Evolutionary conservation across 352 stramenopile species (phyloP).

Genomic region (Phytophthora fragariae): DNA sequence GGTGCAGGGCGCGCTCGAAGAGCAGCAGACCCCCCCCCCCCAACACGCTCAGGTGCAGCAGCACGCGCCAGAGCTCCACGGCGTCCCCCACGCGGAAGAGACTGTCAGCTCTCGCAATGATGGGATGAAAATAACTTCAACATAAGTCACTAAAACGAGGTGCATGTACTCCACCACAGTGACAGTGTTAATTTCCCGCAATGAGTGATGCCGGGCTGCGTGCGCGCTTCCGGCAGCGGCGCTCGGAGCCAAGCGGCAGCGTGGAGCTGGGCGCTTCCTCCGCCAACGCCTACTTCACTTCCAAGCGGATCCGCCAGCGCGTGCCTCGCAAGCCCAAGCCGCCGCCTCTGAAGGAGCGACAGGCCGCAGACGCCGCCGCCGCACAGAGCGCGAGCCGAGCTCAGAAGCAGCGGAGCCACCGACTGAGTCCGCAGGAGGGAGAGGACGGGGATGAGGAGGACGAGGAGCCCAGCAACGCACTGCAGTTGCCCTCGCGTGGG

Average conservation of each 20-base stretch:
- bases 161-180: too few relatives aligned
- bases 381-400: background rate
- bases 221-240: constrained; percentile 27
- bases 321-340: constrained; percentile 32
- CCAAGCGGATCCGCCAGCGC: constrained; percentile 36
- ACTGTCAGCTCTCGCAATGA: too few relatives aligned
- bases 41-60: constrained; percentile 53
- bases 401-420: constrained; percentile 11
- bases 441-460: constrained; percentile 11
- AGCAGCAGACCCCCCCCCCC: constrained; percentile 50
- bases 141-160: too few relatives aligned
- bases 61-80: constrained; percentile 59
- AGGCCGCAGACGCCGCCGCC: constrained; percentile 1
- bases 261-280: constrained; percentile 42
- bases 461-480: constrained; percentile 8
- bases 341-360: constrained; percentile 29
- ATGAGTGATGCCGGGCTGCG: constrained; percentile 23
- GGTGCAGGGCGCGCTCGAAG: constrained; percentile 52
- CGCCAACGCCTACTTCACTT: constrained; percentile 53
- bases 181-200: too few relatives aligned
- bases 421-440: background rate
- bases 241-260: constrained; percentile 11
- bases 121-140: too few relatives aligned
- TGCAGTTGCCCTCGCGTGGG: constrained; percentile 30
- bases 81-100: constrained; percentile 58